phyloP scores from a whole-genome alignment of 805 yeast species.

The Wickerhamiella sorbophila region DNA sequence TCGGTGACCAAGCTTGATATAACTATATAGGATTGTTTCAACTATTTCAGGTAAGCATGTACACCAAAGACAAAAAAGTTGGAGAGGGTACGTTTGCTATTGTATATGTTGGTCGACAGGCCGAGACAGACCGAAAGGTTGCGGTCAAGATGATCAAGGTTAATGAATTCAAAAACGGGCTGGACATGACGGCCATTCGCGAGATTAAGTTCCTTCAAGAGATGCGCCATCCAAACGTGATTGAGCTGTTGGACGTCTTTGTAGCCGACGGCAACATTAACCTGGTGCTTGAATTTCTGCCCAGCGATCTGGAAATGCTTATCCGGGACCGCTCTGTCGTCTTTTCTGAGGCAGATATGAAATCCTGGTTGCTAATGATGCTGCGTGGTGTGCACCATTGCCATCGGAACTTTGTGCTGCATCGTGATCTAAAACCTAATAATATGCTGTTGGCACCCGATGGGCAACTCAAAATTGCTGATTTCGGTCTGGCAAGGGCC shows the following conservation, averaged over 20 bases:
- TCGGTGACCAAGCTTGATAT: constrained; percentile 47
- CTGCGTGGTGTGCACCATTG: constrained; percentile 90
- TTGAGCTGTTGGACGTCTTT: constrained; percentile 80
- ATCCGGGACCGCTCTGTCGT: constrained; percentile 66
- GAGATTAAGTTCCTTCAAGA: constrained; percentile 82
- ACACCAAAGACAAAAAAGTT: constrained; percentile 54
- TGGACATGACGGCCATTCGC: constrained; percentile 93
- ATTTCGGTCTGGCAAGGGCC: constrained; percentile 89
- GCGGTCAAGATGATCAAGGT: constrained; percentile 95
- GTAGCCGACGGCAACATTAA: constrained; percentile 52
- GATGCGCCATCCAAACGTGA: constrained; percentile 72
- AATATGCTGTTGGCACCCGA: constrained; percentile 74
- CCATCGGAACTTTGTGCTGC: constrained; percentile 79
- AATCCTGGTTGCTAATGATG: constrained; percentile 90
- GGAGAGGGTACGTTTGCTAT: constrained; percentile 99
- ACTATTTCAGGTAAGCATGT: constrained; percentile 1
- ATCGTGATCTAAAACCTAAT: constrained; percentile 87
- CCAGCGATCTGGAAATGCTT: constrained; percentile 79
- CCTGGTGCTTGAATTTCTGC: constrained; percentile 82
- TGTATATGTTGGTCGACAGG: constrained; percentile 61
- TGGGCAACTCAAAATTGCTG: constrained; percentile 87
- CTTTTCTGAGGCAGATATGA: constrained; percentile 75
- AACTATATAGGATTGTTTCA: no score
- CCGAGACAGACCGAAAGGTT: constrained; percentile 40
- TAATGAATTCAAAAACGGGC: constrained; percentile 86